Conservation (phyloP, 176 grass and related monocot species). For the Otatea glauca region DNA sequence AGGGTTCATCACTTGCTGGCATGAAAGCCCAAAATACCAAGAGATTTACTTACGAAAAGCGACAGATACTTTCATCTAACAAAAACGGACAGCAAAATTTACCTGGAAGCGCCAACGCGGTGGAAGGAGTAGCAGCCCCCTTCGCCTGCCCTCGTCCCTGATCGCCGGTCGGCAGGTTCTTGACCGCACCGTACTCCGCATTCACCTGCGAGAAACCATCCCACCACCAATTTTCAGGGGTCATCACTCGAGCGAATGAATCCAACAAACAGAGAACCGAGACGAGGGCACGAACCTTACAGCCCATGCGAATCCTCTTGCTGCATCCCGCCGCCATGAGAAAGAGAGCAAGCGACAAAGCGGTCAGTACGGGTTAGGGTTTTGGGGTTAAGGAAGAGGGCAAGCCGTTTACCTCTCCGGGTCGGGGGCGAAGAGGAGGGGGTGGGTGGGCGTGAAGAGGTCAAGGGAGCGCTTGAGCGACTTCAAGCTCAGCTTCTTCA, state of each 20-base stretch:
- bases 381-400: neutral
- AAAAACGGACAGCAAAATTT: neutral
- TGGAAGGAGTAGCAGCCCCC: slow-evolving; percentile 32
- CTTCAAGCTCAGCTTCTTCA: slow-evolving; percentile 90
- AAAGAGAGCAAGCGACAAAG: neutral
- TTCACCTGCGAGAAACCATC: slow-evolving; percentile 51
- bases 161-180: slow-evolving; percentile 51
- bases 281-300: slow-evolving; percentile 59
- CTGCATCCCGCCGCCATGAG: slow-evolving; percentile 37
- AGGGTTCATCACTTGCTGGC: neutral
- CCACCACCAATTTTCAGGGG: neutral
- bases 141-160: slow-evolving; percentile 58
- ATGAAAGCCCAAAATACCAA: neutral
- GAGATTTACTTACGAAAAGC: neutral
- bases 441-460: slow-evolving; percentile 73
- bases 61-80: neutral
- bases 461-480: slow-evolving; percentile 81
- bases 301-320: slow-evolving; percentile 76
- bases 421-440: slow-evolving; percentile 52
- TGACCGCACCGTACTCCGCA: slow-evolving; percentile 74
- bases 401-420: slow-evolving; percentile 55
- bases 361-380: slow-evolving; percentile 40
- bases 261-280: neutral
- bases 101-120: slow-evolving; percentile 66
- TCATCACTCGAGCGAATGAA: neutral